Evolutionary conservation across 306 rosid species (phyloP).

Genomic region (Inga leiocalycina): DNA sequence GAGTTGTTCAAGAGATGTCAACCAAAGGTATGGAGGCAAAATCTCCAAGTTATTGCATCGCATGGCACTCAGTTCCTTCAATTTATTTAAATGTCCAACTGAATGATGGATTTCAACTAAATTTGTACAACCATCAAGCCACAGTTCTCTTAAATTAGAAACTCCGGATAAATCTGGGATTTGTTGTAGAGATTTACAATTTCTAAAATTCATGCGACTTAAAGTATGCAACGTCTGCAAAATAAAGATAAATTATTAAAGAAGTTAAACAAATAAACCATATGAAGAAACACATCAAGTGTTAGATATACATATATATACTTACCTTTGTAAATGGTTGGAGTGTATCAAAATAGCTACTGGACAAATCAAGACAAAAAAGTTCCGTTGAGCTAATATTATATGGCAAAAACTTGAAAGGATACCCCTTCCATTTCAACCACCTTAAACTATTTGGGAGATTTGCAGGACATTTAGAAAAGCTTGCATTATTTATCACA

Average conservation of each 20-base stretch:
- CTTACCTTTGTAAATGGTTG: neutral
- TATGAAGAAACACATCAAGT: neutral
- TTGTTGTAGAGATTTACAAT: neutral
- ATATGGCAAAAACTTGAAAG: neutral
- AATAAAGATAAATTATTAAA: neutral
- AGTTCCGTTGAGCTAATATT: neutral
- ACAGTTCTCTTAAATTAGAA: neutral
- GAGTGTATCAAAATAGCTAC: neutral
- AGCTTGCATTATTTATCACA: neutral
- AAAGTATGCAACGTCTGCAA: neutral
- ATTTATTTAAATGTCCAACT: neutral
- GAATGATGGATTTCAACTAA: neutral
- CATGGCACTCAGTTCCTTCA: neutral
- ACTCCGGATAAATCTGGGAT: neutral
- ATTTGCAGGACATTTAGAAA: neutral
- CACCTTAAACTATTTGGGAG: constrained; percentile 10
- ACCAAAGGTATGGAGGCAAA: neutral
- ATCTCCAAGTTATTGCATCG: neutral
- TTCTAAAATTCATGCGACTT: neutral
- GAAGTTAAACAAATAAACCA: neutral
- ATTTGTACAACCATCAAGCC: neutral
- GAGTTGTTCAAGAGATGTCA: neutral
- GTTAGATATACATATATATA: neutral
- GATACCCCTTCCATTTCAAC: neutral
- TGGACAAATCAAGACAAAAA: neutral